A percentile compares a stretch with the other conserved stretches of the same genome.
Evolutionary conservation across 495 filamentous ascomycete species (phyloP).

Genomic region (Lasiosphaeria ovina): DNA sequence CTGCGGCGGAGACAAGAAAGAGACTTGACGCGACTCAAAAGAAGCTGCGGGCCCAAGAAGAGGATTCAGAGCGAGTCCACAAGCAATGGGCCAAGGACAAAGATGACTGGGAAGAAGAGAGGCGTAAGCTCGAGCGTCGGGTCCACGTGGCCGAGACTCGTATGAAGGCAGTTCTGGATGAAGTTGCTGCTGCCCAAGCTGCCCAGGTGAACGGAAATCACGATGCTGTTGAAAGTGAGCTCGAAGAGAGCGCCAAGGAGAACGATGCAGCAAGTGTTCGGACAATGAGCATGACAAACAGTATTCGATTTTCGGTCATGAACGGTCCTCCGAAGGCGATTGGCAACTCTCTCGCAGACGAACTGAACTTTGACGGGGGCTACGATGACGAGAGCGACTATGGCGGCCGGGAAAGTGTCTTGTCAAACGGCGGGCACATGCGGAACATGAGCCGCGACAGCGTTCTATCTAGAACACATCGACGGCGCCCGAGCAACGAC

Average conservation of each 20-base stretch:
- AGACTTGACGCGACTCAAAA: conserved; percentile 78
- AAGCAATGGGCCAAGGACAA: conserved; percentile 77
- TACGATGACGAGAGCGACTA: conserved; percentile 60
- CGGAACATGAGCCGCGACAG: conserved; percentile 38
- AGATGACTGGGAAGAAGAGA: conserved; percentile 77
- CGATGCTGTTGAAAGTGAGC: conserved; percentile 47
- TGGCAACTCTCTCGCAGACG: conserved; percentile 81
- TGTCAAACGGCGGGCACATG: conserved; percentile 40
- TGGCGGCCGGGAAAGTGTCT: conserved; percentile 53
- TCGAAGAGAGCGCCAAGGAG: conserved; percentile 53
- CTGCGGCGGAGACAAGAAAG: conserved; percentile 68
- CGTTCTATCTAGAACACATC: conserved; percentile 42
- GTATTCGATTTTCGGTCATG: conserved; percentile 68
- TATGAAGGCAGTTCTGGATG: conserved; percentile 77
- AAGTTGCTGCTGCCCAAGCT: conserved; percentile 74
- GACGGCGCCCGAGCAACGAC: conserved; percentile 50
- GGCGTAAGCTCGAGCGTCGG: conserved; percentile 74
- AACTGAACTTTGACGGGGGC: conserved; percentile 80
- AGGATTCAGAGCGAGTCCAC: conserved; percentile 74
- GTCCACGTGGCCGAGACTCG: conserved; percentile 84
- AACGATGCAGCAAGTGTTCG: conserved; percentile 78
- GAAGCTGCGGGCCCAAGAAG: conserved; percentile 74
- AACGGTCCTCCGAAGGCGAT: conserved; percentile 55
- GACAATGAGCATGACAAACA: conserved; percentile 73
- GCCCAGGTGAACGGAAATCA: conserved; percentile 43